These are phyloP conservation scores for Solanum hybrid DNA, from an alignment of 305 asterid species.

Conservation along the genomic window DNA sequence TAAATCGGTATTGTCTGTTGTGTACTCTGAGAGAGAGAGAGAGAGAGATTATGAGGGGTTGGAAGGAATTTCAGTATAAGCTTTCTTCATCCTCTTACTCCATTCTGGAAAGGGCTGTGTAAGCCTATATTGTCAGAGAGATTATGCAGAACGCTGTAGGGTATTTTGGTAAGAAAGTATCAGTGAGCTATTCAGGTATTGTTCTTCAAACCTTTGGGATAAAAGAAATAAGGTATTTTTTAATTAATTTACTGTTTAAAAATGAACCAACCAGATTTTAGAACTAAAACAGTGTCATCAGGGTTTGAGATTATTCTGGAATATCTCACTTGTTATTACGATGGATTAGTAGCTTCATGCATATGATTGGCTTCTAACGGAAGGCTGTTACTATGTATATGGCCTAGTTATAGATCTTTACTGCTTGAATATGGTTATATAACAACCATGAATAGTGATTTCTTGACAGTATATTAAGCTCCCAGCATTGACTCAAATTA, in stretches of 20 bases:
- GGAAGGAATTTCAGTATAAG: background rate
- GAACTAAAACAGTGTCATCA: background rate
- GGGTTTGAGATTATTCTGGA: background rate
- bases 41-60: background rate
- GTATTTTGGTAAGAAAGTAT: background rate
- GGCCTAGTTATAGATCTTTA: background rate
- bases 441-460: background rate
- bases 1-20: background rate
- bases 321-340: background rate
- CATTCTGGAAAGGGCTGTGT: background rate
- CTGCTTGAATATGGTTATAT: background rate
- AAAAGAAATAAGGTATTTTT: background rate
- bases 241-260: background rate
- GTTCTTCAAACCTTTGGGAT: background rate
- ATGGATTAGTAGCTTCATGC: background rate
- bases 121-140: background rate
- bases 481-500: background rate
- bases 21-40: background rate
- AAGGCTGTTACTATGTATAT: background rate
- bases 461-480: background rate
- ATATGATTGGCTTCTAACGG: background rate
- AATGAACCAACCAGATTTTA: background rate
- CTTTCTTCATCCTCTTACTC: background rate
- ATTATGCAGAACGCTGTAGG: background rate
- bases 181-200: background rate